Evolutionary conservation across 768 basidiomycete species (phyloP).

Genomic region (Calocybe indica): DNA sequence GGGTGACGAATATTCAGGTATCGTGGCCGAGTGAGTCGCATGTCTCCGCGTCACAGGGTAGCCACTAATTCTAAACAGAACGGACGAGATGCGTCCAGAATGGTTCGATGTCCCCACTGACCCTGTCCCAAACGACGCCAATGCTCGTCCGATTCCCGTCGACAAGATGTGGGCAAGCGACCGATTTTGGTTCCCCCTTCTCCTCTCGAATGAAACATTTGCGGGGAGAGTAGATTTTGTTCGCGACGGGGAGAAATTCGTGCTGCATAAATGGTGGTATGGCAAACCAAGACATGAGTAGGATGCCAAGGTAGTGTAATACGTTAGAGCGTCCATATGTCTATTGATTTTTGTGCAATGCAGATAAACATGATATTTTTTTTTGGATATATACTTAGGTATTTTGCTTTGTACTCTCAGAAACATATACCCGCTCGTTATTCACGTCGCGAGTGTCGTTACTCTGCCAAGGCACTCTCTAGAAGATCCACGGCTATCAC

Average conservation of each 20-base stretch:
- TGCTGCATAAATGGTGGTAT: conserved; percentile 42
- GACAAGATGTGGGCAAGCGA: conserved; percentile 60
- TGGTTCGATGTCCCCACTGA: conserved; percentile 54
- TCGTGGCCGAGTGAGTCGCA: conserved; percentile 55
- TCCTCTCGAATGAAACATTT: conserved; percentile 37
- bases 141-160: conserved; percentile 48
- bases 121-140: not conserved
- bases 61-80: conserved; percentile 33
- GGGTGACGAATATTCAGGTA: conserved; percentile 55
- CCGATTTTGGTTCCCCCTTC: conserved; percentile 59
- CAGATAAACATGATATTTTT: not conserved
- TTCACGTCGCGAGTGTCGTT: not conserved
- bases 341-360: no score
- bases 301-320: no score
- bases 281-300: conserved; percentile 7
- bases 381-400: not conserved
- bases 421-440: not conserved
- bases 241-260: conserved; percentile 22
- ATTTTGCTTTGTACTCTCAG: not conserved
- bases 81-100: conserved; percentile 82
- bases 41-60: not conserved
- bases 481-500: conserved; percentile 40
- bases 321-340: no score
- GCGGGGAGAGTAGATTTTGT: conserved; percentile 41
- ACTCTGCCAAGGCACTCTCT: conserved; percentile 29